These are phyloP conservation scores for Lichtheimia ramosa DNA, from an alignment of 371 early-diverging fungal species.

Conservation along the genomic window DNA sequence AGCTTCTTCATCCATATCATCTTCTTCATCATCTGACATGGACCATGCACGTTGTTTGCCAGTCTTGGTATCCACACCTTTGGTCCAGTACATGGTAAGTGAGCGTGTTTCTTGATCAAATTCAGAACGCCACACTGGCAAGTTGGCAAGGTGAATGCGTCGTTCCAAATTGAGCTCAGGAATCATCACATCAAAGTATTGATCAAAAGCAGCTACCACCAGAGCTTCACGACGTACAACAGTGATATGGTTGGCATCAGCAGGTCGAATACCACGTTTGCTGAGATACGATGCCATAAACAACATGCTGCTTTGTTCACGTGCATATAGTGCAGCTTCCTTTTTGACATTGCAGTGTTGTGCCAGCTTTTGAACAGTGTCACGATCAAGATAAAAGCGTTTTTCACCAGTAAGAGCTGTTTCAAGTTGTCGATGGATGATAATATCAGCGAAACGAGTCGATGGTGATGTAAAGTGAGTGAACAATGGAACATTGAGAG, in stretches of 20 bases:
- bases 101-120: constrained; percentile 35
- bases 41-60: constrained; percentile 18
- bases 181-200: constrained; percentile 62
- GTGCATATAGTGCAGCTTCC: constrained; percentile 66
- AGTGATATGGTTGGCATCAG: constrained; percentile 14
- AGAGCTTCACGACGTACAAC: constrained; percentile 38
- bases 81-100: constrained; percentile 58
- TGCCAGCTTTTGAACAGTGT: constrained; percentile 52
- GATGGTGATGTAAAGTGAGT: constrained; percentile 95
- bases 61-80: constrained; percentile 40
- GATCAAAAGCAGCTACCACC: constrained; percentile 47
- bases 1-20: constrained; percentile 34
- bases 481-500: constrained; percentile 75
- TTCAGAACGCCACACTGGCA: constrained; percentile 44
- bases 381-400: constrained; percentile 51
- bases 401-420: constrained; percentile 24
- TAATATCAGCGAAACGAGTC: constrained; percentile 90
- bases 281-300: constrained; percentile 62
- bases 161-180: constrained; percentile 63
- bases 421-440: constrained; percentile 85
- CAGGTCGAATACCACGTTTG: constrained; percentile 20
- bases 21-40: constrained; percentile 30
- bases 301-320: constrained; percentile 68
- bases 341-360: constrained; percentile 77
- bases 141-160: constrained; percentile 43